Percentiles rank a stretch among this genome's conserved stretches.
Conservation (phyloP, 805 yeast species). For the Kuraishia hungarica region DNA sequence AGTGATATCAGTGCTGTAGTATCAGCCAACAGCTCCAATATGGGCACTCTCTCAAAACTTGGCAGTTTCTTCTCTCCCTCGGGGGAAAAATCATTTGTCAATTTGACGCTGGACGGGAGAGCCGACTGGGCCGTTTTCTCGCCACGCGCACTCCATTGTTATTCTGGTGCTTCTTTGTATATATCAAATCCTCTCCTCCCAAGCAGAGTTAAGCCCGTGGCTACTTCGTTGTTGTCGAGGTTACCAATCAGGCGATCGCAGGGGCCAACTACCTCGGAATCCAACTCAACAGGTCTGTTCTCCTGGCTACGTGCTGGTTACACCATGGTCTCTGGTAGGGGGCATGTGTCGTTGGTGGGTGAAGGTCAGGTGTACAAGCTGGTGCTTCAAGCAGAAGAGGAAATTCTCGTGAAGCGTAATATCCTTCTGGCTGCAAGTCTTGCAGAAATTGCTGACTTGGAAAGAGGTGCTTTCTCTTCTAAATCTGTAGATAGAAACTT, state of each 20-base stretch:
- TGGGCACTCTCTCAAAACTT: constrained; percentile 5
- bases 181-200: constrained; percentile 32
- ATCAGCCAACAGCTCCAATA: not conserved
- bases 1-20: not conserved
- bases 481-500: not conserved
- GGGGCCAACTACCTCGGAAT: not conserved
- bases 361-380: constrained; percentile 44
- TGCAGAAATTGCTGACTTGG: constrained; percentile 37
- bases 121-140: constrained; percentile 55
- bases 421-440: constrained; percentile 43
- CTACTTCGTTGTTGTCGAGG: not conserved
- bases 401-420: constrained; percentile 34
- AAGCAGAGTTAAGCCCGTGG: not conserved
- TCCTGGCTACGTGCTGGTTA: constrained; percentile 31
- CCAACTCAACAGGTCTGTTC: constrained; percentile 31
- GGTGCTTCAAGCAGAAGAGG: constrained; percentile 35
- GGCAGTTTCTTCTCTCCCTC: constrained; percentile 1
- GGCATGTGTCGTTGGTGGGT: constrained; percentile 45
- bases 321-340: constrained; percentile 46
- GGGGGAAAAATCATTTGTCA: constrained; percentile 30
- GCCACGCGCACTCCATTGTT: constrained; percentile 37
- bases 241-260: constrained; percentile 12
- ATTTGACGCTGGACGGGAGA: constrained; percentile 45
- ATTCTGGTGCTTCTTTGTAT: constrained; percentile 42
- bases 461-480: not conserved